These are phyloP conservation scores for Endocalyx cinctus DNA, from an alignment of 2,329 filamentous ascomycete species.

Conservation along the genomic window DNA sequence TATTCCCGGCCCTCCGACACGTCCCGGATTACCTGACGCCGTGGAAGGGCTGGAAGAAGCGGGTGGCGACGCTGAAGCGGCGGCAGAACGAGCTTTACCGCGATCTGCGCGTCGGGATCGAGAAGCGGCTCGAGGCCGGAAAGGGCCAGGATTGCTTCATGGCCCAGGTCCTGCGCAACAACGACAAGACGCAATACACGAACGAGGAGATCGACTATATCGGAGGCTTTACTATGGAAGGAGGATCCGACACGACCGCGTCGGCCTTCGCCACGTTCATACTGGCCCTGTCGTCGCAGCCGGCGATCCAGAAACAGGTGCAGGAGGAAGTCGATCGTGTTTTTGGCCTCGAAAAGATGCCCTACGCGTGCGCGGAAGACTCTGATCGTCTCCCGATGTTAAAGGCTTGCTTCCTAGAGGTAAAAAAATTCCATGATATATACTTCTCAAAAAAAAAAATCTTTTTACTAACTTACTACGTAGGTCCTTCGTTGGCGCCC, in stretches of 20 bases:
- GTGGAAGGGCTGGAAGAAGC: slow-evolving; percentile 15
- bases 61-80: slow-evolving; percentile 5
- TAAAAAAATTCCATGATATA: slow-evolving; percentile 5
- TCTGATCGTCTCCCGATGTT: slow-evolving; percentile 37
- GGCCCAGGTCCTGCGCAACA: slow-evolving; percentile 5
- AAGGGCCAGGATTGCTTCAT: slow-evolving; percentile 11
- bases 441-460: slow-evolving; percentile 26
- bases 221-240: slow-evolving; percentile 32
- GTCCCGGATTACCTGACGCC: slow-evolving; percentile 17
- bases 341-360: slow-evolving; percentile 34
- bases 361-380: slow-evolving; percentile 32
- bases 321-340: slow-evolving; percentile 37
- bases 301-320: slow-evolving; percentile 35
- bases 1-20: slow-evolving; percentile 15
- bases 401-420: slow-evolving; percentile 38
- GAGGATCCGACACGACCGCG: slow-evolving; percentile 39
- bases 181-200: slow-evolving; percentile 16
- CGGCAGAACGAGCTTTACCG: slow-evolving; percentile 13
- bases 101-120: slow-evolving; percentile 9
- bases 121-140: slow-evolving; percentile 7
- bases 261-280: slow-evolving; percentile 37
- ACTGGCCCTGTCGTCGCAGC: slow-evolving; percentile 40
- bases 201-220: slow-evolving; percentile 30
- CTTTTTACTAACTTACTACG: slow-evolving; percentile 24
- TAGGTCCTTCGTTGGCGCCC: slow-evolving; percentile 18